phyloP scores from a whole-genome alignment of 441 rosid genomes.

The Arabidopsis hybrid region DNA sequence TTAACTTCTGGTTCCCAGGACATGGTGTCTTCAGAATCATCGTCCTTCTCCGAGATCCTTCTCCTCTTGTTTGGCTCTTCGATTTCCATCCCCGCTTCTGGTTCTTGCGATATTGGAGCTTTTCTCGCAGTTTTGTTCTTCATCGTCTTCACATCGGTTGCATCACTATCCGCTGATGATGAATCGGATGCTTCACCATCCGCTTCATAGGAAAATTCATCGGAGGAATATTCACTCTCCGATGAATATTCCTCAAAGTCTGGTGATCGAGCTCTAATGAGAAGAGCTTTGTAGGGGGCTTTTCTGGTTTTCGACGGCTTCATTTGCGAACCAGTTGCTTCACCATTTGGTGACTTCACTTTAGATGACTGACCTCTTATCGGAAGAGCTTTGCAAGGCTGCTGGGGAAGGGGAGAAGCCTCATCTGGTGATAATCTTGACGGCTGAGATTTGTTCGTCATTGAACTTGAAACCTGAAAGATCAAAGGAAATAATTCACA shows the following conservation, averaged over 20 bases:
- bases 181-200: no score
- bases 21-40: background rate
- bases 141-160: background rate
- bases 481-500: background rate
- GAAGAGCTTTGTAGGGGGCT: slow-evolving; percentile 10
- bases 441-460: background rate
- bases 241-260: background rate
- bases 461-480: background rate
- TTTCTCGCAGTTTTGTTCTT: background rate
- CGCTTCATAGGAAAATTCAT: no score
- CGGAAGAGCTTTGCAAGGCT: slow-evolving; percentile 10
- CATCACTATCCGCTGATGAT: background rate
- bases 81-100: background rate
- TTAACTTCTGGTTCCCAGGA: background rate
- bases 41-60: background rate
- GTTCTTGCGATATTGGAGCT: background rate
- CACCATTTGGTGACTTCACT: background rate
- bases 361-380: slow-evolving; percentile 6
- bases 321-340: background rate
- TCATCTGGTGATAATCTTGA: background rate
- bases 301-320: background rate
- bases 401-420: background rate
- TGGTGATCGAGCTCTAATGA: background rate
- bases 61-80: background rate
- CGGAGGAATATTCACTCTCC: no score